Percentiles rank a stretch among this genome's conserved stretches.
These are phyloP conservation scores for Akanthomyces muscarius DNA, from an alignment of 2,329 filamentous ascomycete genomes.

Conservation along the genomic window DNA sequence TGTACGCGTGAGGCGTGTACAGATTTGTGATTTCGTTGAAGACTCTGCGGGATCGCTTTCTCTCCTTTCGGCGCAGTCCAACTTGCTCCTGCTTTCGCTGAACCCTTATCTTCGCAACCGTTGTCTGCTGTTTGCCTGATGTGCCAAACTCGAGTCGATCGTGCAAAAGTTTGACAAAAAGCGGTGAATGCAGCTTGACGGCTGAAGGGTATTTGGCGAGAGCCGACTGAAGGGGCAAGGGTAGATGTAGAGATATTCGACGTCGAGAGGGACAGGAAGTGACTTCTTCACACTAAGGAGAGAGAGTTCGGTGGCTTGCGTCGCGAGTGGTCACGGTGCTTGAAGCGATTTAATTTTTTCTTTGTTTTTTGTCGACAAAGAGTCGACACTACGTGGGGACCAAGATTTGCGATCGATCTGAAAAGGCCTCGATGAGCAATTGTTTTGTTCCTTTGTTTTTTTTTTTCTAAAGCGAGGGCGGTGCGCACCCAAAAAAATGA, in stretches of 20 bases:
- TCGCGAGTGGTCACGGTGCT: conserved; percentile 6
- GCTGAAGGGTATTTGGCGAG: conserved; percentile 25
- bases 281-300: conserved; percentile 8
- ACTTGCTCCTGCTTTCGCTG: conserved; percentile 32
- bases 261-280: neutral
- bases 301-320: neutral
- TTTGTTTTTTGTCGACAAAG: conserved; percentile 8
- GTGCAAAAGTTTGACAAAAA: conserved; percentile 58
- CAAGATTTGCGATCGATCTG: neutral
- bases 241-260: neutral
- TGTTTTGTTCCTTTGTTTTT: neutral
- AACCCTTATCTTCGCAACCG: conserved; percentile 24
- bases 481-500: conserved; percentile 12
- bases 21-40: conserved; percentile 41
- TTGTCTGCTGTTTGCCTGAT: conserved; percentile 17
- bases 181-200: conserved; percentile 69
- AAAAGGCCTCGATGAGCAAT: conserved; percentile 9
- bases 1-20: conserved; percentile 39
- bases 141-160: conserved; percentile 36
- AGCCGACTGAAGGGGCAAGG: neutral
- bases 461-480: neutral
- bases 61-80: conserved; percentile 31
- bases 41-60: conserved; percentile 34
- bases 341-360: conserved; percentile 4
- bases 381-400: conserved; percentile 9